Percentiles rank a stretch among this genome's conserved stretches.
Conservation (phyloP, 495 filamentous ascomycete species). For the Corynascus novoguineensis region DNA sequence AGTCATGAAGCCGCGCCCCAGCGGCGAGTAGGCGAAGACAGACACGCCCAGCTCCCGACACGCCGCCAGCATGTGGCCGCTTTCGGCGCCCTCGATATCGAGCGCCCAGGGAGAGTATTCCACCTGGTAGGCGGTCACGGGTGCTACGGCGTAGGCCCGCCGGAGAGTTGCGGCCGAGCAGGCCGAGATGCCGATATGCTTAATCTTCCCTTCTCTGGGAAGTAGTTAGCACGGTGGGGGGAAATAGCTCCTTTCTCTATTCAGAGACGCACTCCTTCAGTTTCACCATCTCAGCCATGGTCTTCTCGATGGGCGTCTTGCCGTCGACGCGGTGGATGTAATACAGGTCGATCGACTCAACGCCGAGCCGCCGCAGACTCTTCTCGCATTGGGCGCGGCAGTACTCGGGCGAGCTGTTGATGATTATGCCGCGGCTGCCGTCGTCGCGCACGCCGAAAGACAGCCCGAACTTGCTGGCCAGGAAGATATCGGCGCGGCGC, state of each 20-base stretch:
- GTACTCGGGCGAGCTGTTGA: slow-evolving; percentile 52
- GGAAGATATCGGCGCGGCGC: slow-evolving; percentile 48
- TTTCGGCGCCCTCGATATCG: slow-evolving; percentile 38
- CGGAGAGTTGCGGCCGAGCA: slow-evolving; percentile 35
- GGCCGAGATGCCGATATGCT: slow-evolving; percentile 46
- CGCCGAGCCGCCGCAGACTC: slow-evolving; percentile 48
- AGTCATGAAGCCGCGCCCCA: slow-evolving; percentile 46
- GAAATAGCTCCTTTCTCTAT: too few relatives aligned
- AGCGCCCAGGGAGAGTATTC: slow-evolving; percentile 44
- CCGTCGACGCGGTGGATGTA: slow-evolving; percentile 53
- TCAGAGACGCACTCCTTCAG: slow-evolving; percentile 27
- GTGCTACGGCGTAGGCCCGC: slow-evolving; percentile 35
- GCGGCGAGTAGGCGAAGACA: slow-evolving; percentile 43
- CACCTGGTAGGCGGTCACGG: slow-evolving; percentile 39
- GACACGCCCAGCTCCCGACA: slow-evolving; percentile 47
- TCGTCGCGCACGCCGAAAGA: not conserved
- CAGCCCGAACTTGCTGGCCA: slow-evolving; percentile 52
- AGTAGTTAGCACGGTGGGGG: not conserved
- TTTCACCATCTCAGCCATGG: slow-evolving; percentile 47
- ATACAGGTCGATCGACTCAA: slow-evolving; percentile 54
- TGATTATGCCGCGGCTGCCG: not conserved
- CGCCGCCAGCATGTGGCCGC: slow-evolving; percentile 34
- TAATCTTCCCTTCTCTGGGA: slow-evolving; percentile 43
- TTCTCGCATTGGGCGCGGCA: slow-evolving; percentile 45
- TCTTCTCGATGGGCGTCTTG: slow-evolving; percentile 60